phyloP scores from a whole-genome alignment of 2,329 filamentous ascomycete genomes.

The Clonostachys solani region DNA sequence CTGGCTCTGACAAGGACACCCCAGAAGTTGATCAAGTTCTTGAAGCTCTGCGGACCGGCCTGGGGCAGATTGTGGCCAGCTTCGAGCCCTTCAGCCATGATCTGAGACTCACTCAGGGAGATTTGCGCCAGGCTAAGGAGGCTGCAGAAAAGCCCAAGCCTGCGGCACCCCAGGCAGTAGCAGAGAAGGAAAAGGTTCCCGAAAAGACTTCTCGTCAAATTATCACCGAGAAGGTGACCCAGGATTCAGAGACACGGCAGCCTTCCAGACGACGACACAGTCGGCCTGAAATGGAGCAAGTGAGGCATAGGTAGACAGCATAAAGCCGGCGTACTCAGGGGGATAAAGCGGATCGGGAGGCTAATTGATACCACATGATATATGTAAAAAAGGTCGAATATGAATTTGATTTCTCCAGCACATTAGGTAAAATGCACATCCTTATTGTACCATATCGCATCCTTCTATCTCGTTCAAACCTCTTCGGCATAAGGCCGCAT shows the following conservation, averaged over 20 bases:
- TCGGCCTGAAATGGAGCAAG: slow-evolving; percentile 21
- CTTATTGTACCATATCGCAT: too few relatives aligned
- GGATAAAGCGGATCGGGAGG: too few relatives aligned
- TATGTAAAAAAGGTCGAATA: too few relatives aligned
- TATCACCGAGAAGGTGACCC: slow-evolving; percentile 3
- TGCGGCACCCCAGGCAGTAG: not conserved
- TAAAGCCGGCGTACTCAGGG: too few relatives aligned
- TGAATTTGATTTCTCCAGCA: too few relatives aligned
- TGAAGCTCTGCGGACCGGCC: slow-evolving; percentile 56
- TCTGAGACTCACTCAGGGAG: slow-evolving; percentile 64
- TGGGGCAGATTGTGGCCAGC: slow-evolving; percentile 60
- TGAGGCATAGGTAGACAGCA: slow-evolving; percentile 1
- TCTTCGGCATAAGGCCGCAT: too few relatives aligned
- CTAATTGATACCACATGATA: not conserved
- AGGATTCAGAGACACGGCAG: slow-evolving; percentile 1
- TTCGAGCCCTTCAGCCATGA: slow-evolving; percentile 74
- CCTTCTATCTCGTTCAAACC: too few relatives aligned
- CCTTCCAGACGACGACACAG: not conserved
- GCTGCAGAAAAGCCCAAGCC: slow-evolving; percentile 29
- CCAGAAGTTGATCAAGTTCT: slow-evolving; percentile 70
- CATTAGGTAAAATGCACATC: too few relatives aligned
- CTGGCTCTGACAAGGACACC: slow-evolving; percentile 48
- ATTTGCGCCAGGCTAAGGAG: slow-evolving; percentile 71
- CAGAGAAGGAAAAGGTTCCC: slow-evolving; percentile 7
- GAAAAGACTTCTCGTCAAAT: not conserved